A percentile compares a stretch with the other conserved stretches of the same genome.
Conservation (phyloP, 805 yeast genomes). For the Pichia pseudocactophila region DNA sequence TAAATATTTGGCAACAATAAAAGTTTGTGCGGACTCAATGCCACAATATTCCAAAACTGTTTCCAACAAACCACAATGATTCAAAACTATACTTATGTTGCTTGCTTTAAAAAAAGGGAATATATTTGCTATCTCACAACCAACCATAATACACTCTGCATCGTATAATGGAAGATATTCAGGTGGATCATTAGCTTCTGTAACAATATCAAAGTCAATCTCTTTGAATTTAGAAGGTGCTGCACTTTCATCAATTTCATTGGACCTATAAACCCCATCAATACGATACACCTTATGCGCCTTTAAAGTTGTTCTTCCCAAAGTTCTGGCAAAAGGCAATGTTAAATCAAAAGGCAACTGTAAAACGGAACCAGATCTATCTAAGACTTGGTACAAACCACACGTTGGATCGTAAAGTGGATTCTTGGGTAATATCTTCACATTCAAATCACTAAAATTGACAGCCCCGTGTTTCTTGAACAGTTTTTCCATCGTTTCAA, state of each 20-base stretch:
- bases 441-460: conserved; percentile 48
- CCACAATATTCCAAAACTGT: conserved; percentile 75
- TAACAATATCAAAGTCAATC: conserved; percentile 75
- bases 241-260: conserved; percentile 46
- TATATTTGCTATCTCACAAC: conserved; percentile 59
- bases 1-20: conserved; percentile 59
- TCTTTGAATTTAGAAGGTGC: conserved; percentile 76
- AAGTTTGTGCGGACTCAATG: conserved; percentile 63
- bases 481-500: conserved; percentile 49
- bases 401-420: conserved; percentile 58
- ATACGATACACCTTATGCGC: conserved; percentile 60
- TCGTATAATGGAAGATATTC: conserved; percentile 49
- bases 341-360: conserved; percentile 88
- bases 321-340: conserved; percentile 76
- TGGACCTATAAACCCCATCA: conserved; percentile 75
- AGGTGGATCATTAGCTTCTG: conserved; percentile 26
- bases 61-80: conserved; percentile 75
- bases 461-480: conserved; percentile 83
- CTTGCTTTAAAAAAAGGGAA: conserved; percentile 60
- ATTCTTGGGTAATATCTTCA: conserved; percentile 73
- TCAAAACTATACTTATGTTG: conserved; percentile 53
- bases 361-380: conserved; percentile 76
- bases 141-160: conserved; percentile 79
- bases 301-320: conserved; percentile 54
- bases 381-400: conserved; percentile 71